phyloP scores from a whole-genome alignment of 2,329 filamentous ascomycete genomes.

The Colletotrichum sp. region DNA sequence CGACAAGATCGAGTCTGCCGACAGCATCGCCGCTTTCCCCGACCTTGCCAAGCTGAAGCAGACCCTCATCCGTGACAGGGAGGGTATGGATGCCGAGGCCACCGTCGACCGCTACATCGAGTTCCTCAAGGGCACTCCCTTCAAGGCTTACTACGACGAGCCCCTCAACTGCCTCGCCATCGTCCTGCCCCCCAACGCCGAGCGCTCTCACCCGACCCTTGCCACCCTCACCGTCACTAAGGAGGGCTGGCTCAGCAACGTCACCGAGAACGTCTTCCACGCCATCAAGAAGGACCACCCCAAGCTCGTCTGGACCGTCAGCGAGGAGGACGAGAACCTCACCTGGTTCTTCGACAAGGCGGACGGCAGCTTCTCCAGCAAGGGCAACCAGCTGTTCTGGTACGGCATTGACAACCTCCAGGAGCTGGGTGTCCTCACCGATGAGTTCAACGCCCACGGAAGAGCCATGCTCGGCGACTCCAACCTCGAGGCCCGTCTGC shows the following conservation, averaged over 20 bases:
- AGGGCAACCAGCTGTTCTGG: slow-evolving; percentile 94
- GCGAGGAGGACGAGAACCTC: slow-evolving; percentile 93
- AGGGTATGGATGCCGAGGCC: slow-evolving; percentile 80
- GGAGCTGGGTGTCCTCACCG: slow-evolving; percentile 82
- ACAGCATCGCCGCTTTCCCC: slow-evolving; percentile 74
- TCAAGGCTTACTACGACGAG: slow-evolving; percentile 95
- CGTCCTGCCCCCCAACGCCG: slow-evolving; percentile 75
- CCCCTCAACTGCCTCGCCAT: slow-evolving; percentile 91
- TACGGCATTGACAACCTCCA: slow-evolving; percentile 85
- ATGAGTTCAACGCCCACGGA: slow-evolving; percentile 83
- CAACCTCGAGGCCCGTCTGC: slow-evolving; percentile 85
- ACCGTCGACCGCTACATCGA: slow-evolving; percentile 89
- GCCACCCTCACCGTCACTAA: slow-evolving; percentile 94
- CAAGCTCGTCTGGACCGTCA: slow-evolving; percentile 94
- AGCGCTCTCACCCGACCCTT: slow-evolving; percentile 77
- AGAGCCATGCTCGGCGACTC: slow-evolving; percentile 87
- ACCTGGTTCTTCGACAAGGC: slow-evolving; percentile 99
- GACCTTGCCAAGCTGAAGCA: slow-evolving; percentile 81
- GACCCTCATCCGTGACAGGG: slow-evolving; percentile 80
- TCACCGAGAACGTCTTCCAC: slow-evolving; percentile 93
- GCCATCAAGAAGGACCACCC: slow-evolving; percentile 93
- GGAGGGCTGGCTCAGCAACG: slow-evolving; percentile 91
- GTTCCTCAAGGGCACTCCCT: slow-evolving; percentile 75
- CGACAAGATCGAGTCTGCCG: slow-evolving; percentile 82
- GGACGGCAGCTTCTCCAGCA: slow-evolving; percentile 85